These are phyloP conservation scores for Cystobasidiopsis lactophilus DNA, from an alignment of 768 basidiomycete species.

Conservation along the genomic window DNA sequence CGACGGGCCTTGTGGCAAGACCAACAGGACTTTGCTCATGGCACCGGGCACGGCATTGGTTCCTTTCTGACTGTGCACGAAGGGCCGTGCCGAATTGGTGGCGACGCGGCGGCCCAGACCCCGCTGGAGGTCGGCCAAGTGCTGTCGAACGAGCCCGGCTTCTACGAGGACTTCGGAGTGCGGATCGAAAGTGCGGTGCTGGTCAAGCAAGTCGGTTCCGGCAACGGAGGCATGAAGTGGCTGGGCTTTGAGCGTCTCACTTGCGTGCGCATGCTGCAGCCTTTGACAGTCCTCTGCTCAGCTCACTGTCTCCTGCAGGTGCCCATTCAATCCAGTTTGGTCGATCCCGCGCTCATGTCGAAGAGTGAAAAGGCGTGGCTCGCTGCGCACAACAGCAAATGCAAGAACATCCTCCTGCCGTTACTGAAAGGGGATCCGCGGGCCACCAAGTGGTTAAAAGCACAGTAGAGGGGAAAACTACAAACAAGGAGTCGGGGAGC, in stretches of 20 bases:
- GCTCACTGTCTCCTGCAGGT: conserved; percentile 33
- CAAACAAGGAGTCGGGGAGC: conserved; percentile 11
- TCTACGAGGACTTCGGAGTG: conserved; percentile 62
- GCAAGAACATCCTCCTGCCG: conserved; percentile 42
- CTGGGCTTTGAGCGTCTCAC: conserved; percentile 79
- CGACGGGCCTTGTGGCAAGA: conserved; percentile 15
- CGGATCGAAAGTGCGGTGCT: conserved; percentile 70
- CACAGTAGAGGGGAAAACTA: conserved; percentile 4
- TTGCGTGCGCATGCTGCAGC: conserved; percentile 12
- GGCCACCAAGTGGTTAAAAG: conserved; percentile 49
- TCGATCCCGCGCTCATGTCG: conserved; percentile 59
- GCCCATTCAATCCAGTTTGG: conserved; percentile 76
- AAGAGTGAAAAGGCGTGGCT: conserved; percentile 75
- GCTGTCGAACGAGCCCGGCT: conserved; percentile 57
- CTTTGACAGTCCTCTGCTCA: no score
- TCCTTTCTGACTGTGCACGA: conserved; percentile 39
- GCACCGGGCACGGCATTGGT: conserved; percentile 77
- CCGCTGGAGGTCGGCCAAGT: conserved; percentile 67
- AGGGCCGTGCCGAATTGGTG: conserved; percentile 10
- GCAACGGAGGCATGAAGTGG: conserved; percentile 51
- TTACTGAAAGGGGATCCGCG: conserved; percentile 49
- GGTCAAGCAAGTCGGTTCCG: conserved; percentile 49
- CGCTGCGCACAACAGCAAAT: conserved; percentile 60
- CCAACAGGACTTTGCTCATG: conserved; percentile 37
- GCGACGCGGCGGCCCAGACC: not conserved